Evolutionary conservation across 257 asterid genomes (phyloP), one percentile per base, ranked within the genome.

Genomic region (Marsdenia floribunda): DNA sequence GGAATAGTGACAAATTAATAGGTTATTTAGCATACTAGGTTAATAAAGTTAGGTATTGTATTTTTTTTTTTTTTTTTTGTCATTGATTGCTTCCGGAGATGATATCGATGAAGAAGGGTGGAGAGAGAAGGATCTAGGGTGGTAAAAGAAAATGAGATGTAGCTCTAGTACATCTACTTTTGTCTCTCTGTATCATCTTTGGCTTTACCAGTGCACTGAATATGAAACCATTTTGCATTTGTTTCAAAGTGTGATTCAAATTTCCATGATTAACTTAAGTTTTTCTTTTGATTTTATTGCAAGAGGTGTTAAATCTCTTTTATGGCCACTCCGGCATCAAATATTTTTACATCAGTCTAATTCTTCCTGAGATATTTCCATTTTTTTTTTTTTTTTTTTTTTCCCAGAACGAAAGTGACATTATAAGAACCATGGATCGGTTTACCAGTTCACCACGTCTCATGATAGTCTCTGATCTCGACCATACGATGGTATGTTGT

Each of bases 391-490:
- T 24, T 53, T 52, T 68, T 69, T n/a, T n/a, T 24, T 53, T 52
- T 68, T 69, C 78, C 73, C 87, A 90, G 97, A 78, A 85, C 73
- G 85, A 73, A 74, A 72, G 77, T 71, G 75, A 75, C 60, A 76
- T 64, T 37, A 75, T 68, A 38, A 74, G 72, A 71, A 73, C 78
- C 75, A 92, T 95, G 97, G 90, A 90, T 78, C 94, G 94, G 44
- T 89, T 92, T 13, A 40, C 91, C 54, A 85, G 82, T 73, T 79
- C 88, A 80, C 94, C 99, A 24, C 87, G 81, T 73, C 96, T 95
- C 79, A 90, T 95, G 98, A 88, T 95, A 66, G 98, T 95, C 74
- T 95, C 99, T 1, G 98, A 95, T 90, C 97, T 95, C 80, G 99
- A 95, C 81, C 90, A 88, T 70, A 95, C 99, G 35, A 95, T 95